phyloP scores from a whole-genome alignment of 2,329 filamentous ascomycete species.

The Orbilia ellipsospora region DNA sequence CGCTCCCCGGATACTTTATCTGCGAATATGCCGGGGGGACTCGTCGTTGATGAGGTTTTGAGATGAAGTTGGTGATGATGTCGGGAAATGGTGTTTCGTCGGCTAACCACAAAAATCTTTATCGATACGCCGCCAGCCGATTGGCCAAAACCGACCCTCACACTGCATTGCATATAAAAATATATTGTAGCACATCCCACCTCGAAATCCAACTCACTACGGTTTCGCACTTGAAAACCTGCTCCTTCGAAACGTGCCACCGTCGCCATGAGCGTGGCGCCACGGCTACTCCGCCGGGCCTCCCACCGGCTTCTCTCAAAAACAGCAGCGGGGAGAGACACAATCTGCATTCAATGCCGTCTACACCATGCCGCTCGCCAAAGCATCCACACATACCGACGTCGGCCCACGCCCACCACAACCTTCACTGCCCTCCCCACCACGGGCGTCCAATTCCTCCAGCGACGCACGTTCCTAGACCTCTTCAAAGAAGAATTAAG shows the following conservation, averaged over 20 bases:
- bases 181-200: not conserved
- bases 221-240: not conserved
- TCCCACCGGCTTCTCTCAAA: slow-evolving; percentile 37
- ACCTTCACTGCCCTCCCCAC: slow-evolving; percentile 9
- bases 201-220: not conserved
- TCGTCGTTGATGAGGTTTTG: slow-evolving; percentile 18
- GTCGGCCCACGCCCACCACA: slow-evolving; percentile 36
- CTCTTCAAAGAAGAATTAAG: slow-evolving; percentile 38
- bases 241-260: not conserved
- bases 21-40: slow-evolving; percentile 1
- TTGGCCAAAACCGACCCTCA: slow-evolving; percentile 25
- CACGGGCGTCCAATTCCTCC: slow-evolving; percentile 11
- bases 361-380: slow-evolving; percentile 36
- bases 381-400: slow-evolving; percentile 41
- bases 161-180: slow-evolving; percentile 21
- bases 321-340: slow-evolving; percentile 21
- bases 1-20: not conserved
- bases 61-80: slow-evolving; percentile 13
- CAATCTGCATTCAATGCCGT: slow-evolving; percentile 50
- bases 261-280: slow-evolving; percentile 51
- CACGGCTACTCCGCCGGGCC: slow-evolving; percentile 50
- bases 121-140: slow-evolving; percentile 41
- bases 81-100: slow-evolving; percentile 33
- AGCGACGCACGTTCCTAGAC: slow-evolving; percentile 43
- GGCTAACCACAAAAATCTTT: slow-evolving; percentile 54